Evolutionary conservation across 305 asterid species (phyloP).

Genomic region (Nicotiana rustica): DNA sequence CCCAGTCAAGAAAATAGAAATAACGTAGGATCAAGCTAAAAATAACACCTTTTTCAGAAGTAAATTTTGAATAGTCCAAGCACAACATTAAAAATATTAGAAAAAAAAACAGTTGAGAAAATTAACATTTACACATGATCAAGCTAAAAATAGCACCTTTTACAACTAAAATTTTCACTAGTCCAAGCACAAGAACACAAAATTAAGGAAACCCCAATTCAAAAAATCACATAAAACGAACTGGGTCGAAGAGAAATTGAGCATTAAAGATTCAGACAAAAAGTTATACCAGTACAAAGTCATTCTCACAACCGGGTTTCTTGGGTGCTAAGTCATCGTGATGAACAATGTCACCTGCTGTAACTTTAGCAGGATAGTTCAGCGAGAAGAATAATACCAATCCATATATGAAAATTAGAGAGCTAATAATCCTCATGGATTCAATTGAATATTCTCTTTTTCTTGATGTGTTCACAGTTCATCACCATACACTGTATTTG

Average conservation of each 20-base stretch:
- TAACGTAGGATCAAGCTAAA: background rate
- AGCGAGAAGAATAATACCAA: conserved; percentile 43
- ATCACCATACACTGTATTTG: background rate
- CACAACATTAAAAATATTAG: background rate
- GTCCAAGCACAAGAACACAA: background rate
- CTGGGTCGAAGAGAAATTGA: conserved; percentile 35
- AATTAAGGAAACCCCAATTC: background rate
- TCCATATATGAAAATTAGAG: conserved; percentile 45
- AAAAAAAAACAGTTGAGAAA: conserved; percentile 15
- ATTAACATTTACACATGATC: background rate
- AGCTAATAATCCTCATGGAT: conserved; percentile 32
- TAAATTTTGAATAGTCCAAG: background rate
- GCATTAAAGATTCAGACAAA: background rate
- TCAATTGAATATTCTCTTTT: background rate
- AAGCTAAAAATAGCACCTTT: background rate
- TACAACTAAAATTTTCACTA: background rate
- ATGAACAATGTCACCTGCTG: conserved; percentile 91
- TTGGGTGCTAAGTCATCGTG: conserved; percentile 60
- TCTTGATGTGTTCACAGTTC: background rate
- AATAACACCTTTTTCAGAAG: background rate
- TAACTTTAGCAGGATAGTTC: conserved; percentile 48
- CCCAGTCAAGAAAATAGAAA: conserved; percentile 26
- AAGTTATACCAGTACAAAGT: conserved; percentile 57
- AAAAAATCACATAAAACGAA: background rate
- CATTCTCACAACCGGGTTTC: conserved; percentile 69